Percentiles rank a stretch among this genome's conserved stretches.
These are phyloP conservation scores for Dianthus caryophyllus DNA, from an alignment of 148 eudicot species.

Conservation along the genomic window DNA sequence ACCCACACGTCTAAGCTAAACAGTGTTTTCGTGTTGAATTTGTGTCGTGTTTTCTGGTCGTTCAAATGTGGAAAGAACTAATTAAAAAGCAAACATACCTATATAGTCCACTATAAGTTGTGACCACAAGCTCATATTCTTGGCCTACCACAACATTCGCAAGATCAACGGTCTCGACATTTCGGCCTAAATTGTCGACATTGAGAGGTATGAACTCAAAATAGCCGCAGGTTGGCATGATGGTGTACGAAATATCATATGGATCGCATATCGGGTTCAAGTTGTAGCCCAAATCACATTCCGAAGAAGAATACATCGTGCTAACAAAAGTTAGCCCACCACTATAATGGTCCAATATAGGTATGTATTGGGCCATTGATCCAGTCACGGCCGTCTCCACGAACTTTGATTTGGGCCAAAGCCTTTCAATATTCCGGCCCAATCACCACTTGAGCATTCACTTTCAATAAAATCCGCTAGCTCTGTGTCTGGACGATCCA, in stretches of 20 bases:
- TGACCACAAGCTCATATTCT: constrained; percentile 21
- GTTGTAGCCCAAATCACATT: constrained; percentile 12
- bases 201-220: constrained; percentile 12
- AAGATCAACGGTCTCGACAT: constrained; percentile 22
- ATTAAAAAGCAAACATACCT: constrained; percentile 5
- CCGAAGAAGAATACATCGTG: background rate
- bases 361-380: constrained; percentile 11
- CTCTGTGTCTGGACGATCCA: background rate
- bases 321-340: constrained; percentile 8
- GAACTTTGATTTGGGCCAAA: constrained; percentile 7
- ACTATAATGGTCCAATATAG: constrained; percentile 13
- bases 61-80: too few relatives aligned
- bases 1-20: too few relatives aligned
- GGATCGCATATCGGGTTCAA: constrained; percentile 6
- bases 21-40: too few relatives aligned
- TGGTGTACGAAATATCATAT: constrained; percentile 5
- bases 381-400: constrained; percentile 6
- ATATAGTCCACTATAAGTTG: constrained; percentile 15
- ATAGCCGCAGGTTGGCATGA: constrained; percentile 16
- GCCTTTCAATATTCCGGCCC: background rate
- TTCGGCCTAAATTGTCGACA: background rate
- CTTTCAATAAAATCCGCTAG: background rate
- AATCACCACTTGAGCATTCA: background rate
- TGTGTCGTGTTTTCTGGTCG: too few relatives aligned
- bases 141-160: constrained; percentile 16